Evolutionary conservation across 2,329 filamentous ascomycete genomes (phyloP), one percentile per base, ranked within the genome.

Genomic region (Fusarium begoniae): DNA sequence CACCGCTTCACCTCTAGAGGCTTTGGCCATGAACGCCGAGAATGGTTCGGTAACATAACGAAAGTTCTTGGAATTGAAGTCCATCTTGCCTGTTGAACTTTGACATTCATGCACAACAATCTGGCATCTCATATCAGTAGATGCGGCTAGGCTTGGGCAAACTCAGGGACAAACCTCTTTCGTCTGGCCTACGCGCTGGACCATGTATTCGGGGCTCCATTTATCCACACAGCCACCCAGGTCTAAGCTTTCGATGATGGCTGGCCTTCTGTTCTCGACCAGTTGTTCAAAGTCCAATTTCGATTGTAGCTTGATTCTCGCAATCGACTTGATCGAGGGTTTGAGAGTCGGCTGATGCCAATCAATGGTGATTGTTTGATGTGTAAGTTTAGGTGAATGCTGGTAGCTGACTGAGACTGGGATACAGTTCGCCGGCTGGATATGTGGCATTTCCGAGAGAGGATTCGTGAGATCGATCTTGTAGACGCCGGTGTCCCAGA

Each of bases 1-100:
- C 41, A 95, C 84, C 68, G 87, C 88, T 45, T 87, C 87, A 17
- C 93, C 93, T 10, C 80, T 79, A 26, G 87, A 81, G 24, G 91
- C 88, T 57, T 88, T 87, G 40, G 88, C 81, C 57, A 95, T 85
- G 79, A 97, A 95, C 0, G 87, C 82, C 3, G 86, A 88, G 75
- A 97, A 94, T 6, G 84, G 79, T 71, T 91, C 91, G 8, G 90
- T 93, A 14, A 88, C 85, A 79, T 97, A 97, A 43, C 85, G 83
- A 79, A 97, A 97, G 81, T 97, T 97, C 82, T 97, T 97, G 51
- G 87, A 85, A 65, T 91, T 91, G 79, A 98, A 97, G 75, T 94
- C 92, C 92, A 97, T 94, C 51, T 88, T 88, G 37, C 89, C 85
- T 9, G 85, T 87, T 30, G 81, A 75, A 35, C 59, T 64, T 12